A percentile compares a stretch with the other conserved stretches of the same genome.
Evolutionary conservation across 805 yeast species (phyloP).

Genomic region (Cyberlindnera suaveolens): DNA sequence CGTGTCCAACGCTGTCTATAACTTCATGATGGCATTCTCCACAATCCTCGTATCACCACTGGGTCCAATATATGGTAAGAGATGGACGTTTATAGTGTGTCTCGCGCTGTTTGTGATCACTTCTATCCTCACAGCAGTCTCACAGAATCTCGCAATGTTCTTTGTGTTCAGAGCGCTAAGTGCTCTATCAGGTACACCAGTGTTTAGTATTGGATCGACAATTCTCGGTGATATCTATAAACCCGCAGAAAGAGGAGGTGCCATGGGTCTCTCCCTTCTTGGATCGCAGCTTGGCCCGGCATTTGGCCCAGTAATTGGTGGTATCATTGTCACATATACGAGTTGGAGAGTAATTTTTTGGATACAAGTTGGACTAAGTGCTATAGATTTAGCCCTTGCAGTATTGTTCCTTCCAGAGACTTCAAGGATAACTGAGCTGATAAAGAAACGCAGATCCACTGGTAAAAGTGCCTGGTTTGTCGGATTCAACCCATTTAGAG

Average conservation of each 20-base stretch:
- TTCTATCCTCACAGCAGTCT: slow-evolving; percentile 35
- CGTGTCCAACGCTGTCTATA: slow-evolving; percentile 44
- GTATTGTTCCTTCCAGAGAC: slow-evolving; percentile 43
- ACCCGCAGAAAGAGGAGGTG: slow-evolving; percentile 45
- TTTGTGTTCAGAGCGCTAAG: slow-evolving; percentile 42
- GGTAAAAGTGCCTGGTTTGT: slow-evolving; percentile 36
- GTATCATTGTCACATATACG: slow-evolving; percentile 42
- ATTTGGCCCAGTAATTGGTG: slow-evolving; percentile 47
- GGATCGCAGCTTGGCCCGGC: slow-evolving; percentile 53
- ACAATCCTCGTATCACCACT: slow-evolving; percentile 46
- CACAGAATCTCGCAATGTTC: slow-evolving; percentile 49
- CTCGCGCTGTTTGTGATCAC: slow-evolving; percentile 26
- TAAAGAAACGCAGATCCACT: slow-evolving; percentile 19
- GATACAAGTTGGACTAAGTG: slow-evolving; percentile 41
- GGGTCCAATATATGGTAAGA: slow-evolving; percentile 48
- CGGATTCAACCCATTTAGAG: slow-evolving; percentile 39
- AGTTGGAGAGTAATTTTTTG: slow-evolving; percentile 50
- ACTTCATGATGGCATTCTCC: slow-evolving; percentile 45
- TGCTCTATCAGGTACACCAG: slow-evolving; percentile 51
- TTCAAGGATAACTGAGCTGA: slow-evolving; percentile 6
- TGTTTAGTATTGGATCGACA: slow-evolving; percentile 47
- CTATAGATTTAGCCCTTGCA: slow-evolving; percentile 27
- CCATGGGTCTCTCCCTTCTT: slow-evolving; percentile 40
- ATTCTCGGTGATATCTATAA: slow-evolving; percentile 44
- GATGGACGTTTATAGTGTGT: slow-evolving; percentile 38